phyloP scores from a whole-genome alignment of 805 yeast genomes.

The Candida ascalaphidarum region DNA sequence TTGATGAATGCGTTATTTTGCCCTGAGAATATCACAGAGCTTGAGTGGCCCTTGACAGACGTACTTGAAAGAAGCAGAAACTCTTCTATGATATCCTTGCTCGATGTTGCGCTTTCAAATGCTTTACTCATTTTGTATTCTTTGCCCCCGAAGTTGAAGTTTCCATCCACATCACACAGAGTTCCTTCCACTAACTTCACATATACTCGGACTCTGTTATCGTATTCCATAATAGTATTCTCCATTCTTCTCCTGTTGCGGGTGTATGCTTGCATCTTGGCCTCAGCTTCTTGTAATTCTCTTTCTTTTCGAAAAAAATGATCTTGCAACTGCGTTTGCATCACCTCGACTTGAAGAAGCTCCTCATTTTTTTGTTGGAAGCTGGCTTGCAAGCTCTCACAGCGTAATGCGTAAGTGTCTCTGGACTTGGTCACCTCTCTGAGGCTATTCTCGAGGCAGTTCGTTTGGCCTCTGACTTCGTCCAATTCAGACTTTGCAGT shows the following conservation, averaged over 20 bases:
- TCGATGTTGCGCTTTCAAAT: constrained; percentile 1
- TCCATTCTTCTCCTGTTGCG: constrained; percentile 36
- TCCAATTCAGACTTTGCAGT: too few species aligned
- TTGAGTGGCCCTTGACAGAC: constrained; percentile 8
- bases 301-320: too few species aligned
- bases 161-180: not conserved
- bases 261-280: constrained; percentile 25
- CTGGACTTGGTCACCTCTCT: too few species aligned
- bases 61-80: constrained; percentile 11
- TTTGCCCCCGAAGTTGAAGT: constrained; percentile 3
- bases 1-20: constrained; percentile 1
- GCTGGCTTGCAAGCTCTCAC: too few species aligned
- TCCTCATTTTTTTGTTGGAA: too few species aligned
- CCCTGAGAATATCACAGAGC: constrained; percentile 12
- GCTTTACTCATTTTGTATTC: constrained; percentile 8
- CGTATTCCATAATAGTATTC: constrained; percentile 35
- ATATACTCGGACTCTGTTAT: constrained; percentile 17
- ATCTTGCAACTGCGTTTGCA: too few species aligned
- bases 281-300: constrained; percentile 11
- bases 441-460: too few species aligned
- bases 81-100: constrained; percentile 11
- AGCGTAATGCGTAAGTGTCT: too few species aligned
- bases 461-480: too few species aligned
- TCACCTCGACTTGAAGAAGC: too few species aligned
- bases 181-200: constrained; percentile 3